phyloP scores from a whole-genome alignment of 225 moss, liverwort and hornwort genomes.

The Physcomitrellopsis africana region DNA sequence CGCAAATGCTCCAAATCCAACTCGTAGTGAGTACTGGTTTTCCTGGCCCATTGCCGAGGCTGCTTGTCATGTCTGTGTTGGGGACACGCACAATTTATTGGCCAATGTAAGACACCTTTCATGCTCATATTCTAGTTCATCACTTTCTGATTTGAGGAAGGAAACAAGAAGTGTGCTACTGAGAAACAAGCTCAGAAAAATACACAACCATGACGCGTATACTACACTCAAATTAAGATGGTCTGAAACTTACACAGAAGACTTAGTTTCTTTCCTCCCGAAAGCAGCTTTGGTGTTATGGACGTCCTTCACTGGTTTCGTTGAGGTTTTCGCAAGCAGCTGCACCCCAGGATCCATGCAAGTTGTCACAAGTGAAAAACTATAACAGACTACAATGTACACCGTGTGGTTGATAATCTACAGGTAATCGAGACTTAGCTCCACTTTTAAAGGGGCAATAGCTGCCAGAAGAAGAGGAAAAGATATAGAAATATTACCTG shows the following conservation, averaged over 20 bases:
- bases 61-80: constrained; percentile 32
- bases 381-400: not conserved
- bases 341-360: not conserved
- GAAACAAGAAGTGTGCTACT: not conserved
- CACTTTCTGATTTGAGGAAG: not conserved
- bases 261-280: constrained; percentile 36
- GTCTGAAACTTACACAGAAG: constrained; percentile 27
- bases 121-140: not conserved
- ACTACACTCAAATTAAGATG: not conserved
- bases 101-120: not conserved
- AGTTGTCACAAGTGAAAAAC: not conserved
- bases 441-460: too few relatives aligned
- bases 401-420: too few relatives aligned
- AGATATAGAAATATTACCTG: constrained; percentile 18
- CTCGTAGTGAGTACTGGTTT: constrained; percentile 40
- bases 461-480: not conserved
- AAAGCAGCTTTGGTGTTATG: constrained; percentile 27
- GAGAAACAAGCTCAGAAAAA: not conserved
- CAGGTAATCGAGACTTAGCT: too few relatives aligned
- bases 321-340: constrained; percentile 20
- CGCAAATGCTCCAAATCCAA: constrained; percentile 38
- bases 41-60: constrained; percentile 36
- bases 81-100: not conserved
- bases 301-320: constrained; percentile 32
- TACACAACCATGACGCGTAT: not conserved